Evolutionary conservation across 352 stramenopile species (phyloP), one percentile per base, ranked within the genome.

Genomic region (Globisporangium apiculatum): DNA sequence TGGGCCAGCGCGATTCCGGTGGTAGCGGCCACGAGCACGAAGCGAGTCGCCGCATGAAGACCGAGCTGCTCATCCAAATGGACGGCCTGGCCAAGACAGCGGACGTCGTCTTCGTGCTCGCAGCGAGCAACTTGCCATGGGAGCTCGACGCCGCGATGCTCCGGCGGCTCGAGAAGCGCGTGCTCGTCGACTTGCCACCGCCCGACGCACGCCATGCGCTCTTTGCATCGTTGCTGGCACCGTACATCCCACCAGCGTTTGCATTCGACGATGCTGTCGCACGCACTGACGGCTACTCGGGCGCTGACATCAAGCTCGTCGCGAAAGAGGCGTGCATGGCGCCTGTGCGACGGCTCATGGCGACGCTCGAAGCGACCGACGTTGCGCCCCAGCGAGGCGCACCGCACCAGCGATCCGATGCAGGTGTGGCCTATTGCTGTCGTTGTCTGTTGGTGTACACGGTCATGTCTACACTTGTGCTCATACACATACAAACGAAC

Each of bases 31-130:
- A 92, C 65, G 83, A 95, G 60, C 83, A 94, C 59, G 85, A 95
- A 54, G 85, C 83, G 0, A 94, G 83, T 68, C 75, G 83, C 7
- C 77, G 85, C 35, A 94, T 94, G 85, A 94, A 94, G 53, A 95
- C 83, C 2, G 83, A 95, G 65, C 58, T 95, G 53, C 69, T 93
- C 18, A 95, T 95, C 31, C 84, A 92, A 54, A 94, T 95, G 85
- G 85, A 94, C 47, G 85, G 85, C 2, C 62, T 95, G 5, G 61
- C 83, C 36, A 93, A 91, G 67, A 90, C 78, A 0, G 76, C 73
- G 47, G 79, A 94, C 61, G 76, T 91, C 12, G 83, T 95, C 15
- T 93, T 94, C 42, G 81, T 95, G 5, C 66, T 95, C 0, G 81
- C 83, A 6, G 83, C 83, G 4, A 94, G 85, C 43, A 95, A 93